A percentile compares a stretch with the other conserved stretches of the same genome.
These are phyloP conservation scores for Parasitella parasitica DNA, from an alignment of 371 early-diverging fungal genomes.

Conservation along the genomic window DNA sequence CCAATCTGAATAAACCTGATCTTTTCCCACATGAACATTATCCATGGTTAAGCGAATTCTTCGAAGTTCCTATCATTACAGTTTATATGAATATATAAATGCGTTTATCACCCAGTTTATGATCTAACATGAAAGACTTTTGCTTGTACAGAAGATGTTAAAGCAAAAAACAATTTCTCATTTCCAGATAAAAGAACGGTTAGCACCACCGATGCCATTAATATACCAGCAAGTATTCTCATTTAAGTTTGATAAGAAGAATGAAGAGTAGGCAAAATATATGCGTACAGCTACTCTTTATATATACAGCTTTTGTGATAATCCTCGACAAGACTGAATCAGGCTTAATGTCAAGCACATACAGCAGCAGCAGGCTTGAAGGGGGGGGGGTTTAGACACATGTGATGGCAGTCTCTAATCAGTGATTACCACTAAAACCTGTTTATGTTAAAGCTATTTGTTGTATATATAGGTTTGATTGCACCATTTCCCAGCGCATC, in stretches of 20 bases:
- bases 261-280: background rate
- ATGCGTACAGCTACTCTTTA: background rate
- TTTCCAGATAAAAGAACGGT: background rate
- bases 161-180: background rate
- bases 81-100: background rate
- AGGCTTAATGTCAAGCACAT: too few species aligned
- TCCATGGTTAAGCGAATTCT: background rate
- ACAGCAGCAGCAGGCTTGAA: too few species aligned
- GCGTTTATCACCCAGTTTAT: background rate
- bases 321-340: too few species aligned
- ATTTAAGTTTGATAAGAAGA: background rate
- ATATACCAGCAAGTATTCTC: background rate
- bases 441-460: too few species aligned
- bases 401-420: too few species aligned
- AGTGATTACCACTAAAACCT: too few species aligned
- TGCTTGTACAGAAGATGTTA: slow-evolving; percentile 11
- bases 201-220: background rate
- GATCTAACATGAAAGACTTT: slow-evolving; percentile 27
- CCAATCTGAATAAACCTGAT: slow-evolving; percentile 1
- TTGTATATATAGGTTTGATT: too few species aligned
- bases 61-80: slow-evolving; percentile 5
- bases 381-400: too few species aligned
- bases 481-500: too few species aligned
- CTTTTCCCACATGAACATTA: background rate
- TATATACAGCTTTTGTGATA: background rate